phyloP scores from a whole-genome alignment of 441 rosid genomes.

The Capsella rubella region DNA sequence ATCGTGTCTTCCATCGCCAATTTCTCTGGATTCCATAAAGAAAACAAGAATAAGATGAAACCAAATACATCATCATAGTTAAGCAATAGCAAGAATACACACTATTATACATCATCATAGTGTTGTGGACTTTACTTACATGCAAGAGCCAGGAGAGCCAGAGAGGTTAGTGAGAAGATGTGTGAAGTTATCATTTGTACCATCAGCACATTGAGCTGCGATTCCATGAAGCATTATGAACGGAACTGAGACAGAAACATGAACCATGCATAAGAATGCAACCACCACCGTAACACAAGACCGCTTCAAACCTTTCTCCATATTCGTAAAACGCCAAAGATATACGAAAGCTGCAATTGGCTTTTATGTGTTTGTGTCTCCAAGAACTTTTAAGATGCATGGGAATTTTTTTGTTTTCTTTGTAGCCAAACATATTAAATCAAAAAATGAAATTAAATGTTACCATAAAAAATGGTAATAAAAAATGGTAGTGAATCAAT shows the following conservation, averaged over 20 bases:
- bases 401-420: too few species aligned
- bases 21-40: constrained; percentile 28
- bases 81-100: too few species aligned
- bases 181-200: constrained; percentile 23
- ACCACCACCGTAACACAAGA: constrained; percentile 21
- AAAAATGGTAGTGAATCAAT: too few species aligned
- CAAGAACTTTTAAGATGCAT: too few species aligned
- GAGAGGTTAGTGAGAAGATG: constrained; percentile 39
- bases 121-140: constrained; percentile 23
- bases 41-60: neutral
- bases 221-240: constrained; percentile 40
- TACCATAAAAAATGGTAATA: too few species aligned
- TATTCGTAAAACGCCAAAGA: neutral
- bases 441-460: too few species aligned
- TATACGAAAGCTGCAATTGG: too few species aligned
- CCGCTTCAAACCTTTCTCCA: constrained; percentile 22
- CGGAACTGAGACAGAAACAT: constrained; percentile 35
- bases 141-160: constrained; percentile 35
- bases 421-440: too few species aligned
- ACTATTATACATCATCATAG: neutral
- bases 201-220: constrained; percentile 24
- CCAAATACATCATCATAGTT: constrained; percentile 1
- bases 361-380: too few species aligned
- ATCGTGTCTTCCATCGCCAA: constrained; percentile 34
- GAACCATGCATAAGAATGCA: constrained; percentile 26